A percentile compares a stretch with the other conserved stretches of the same genome.
These are phyloP conservation scores for Zizania latifolia DNA, from an alignment of 176 grass and related monocot species.

Conservation along the genomic window DNA sequence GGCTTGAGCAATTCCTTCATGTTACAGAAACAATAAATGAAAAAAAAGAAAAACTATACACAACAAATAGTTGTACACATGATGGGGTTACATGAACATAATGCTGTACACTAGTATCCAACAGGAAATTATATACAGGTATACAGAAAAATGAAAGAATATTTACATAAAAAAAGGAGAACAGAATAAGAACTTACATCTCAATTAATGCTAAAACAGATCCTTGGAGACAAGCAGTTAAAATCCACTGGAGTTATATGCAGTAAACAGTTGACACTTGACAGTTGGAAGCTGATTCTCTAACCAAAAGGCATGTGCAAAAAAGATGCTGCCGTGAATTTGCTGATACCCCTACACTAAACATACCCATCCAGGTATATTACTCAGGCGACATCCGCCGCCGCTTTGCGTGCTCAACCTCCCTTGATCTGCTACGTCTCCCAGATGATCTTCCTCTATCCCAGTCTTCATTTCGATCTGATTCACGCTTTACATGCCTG, in stretches of 20 bases:
- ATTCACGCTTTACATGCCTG: slow-evolving; percentile 55
- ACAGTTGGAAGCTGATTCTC: slow-evolving; percentile 7
- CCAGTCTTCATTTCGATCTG: slow-evolving; percentile 63
- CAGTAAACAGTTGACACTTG: slow-evolving; percentile 35
- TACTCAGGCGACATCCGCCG: slow-evolving; percentile 56
- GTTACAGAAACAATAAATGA: slow-evolving; percentile 21
- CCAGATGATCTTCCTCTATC: slow-evolving; percentile 66
- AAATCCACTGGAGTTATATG: slow-evolving; percentile 39
- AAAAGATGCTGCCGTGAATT: slow-evolving; percentile 31
- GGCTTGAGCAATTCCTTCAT: slow-evolving; percentile 18
- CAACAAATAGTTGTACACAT: slow-evolving; percentile 21
- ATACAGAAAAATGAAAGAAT: slow-evolving; percentile 15
- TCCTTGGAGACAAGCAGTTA: slow-evolving; percentile 34
- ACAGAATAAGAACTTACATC: slow-evolving; percentile 56
- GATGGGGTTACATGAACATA: slow-evolving; percentile 16
- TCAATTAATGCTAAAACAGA: slow-evolving; percentile 43
- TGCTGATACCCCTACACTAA: slow-evolving; percentile 12
- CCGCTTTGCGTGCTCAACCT: slow-evolving; percentile 66
- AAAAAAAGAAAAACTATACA: slow-evolving; percentile 13
- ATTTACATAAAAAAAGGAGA: slow-evolving; percentile 19
- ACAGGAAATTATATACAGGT: slow-evolving; percentile 19
- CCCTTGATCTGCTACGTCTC: slow-evolving; percentile 57
- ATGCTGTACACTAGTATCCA: slow-evolving; percentile 6
- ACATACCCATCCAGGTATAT: background rate
- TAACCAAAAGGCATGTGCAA: slow-evolving; percentile 19